Percentiles rank a stretch among this genome's conserved stretches.
These are phyloP conservation scores for Carex kokanica DNA, from an alignment of 176 grass and related monocot genomes.

Conservation along the genomic window DNA sequence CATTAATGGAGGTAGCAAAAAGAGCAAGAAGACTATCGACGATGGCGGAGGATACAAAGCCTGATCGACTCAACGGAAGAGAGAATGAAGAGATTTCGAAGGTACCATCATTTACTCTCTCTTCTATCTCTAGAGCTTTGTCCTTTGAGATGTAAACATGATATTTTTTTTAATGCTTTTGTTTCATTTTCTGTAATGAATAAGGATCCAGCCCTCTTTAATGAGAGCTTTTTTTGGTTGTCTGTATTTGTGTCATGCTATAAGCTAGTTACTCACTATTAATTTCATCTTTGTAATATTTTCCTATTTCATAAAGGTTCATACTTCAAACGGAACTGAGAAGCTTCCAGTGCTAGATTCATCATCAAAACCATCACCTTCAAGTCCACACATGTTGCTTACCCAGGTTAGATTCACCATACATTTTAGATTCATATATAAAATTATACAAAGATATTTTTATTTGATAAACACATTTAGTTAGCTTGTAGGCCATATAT, in stretches of 20 bases:
- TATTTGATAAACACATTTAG: background rate
- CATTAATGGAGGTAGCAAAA: conserved; percentile 25
- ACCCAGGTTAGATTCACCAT: conserved; percentile 45
- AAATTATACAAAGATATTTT: conserved; percentile 6
- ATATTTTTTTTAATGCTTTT: background rate
- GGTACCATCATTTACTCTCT: conserved; percentile 12
- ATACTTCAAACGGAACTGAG: conserved; percentile 29
- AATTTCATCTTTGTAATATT: conserved; percentile 13
- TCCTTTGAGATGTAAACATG: background rate
- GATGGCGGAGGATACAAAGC: conserved; percentile 33
- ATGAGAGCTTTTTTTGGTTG: background rate
- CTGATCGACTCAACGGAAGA: conserved; percentile 23
- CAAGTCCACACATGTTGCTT: conserved; percentile 16
- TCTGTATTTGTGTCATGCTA: background rate
- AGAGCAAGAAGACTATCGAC: conserved; percentile 15
- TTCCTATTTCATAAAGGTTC: conserved; percentile 28
- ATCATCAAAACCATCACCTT: conserved; percentile 27
- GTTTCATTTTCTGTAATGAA: background rate
- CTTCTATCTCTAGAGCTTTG: background rate
- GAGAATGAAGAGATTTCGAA: conserved; percentile 33
- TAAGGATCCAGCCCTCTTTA: background rate
- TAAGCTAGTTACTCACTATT: background rate
- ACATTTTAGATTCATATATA: background rate
- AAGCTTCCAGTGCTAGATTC: conserved; percentile 23
- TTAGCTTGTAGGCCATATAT: background rate